A percentile compares a stretch with the other conserved stretches of the same genome.
Evolutionary conservation across 345 rosid species (phyloP).

Genomic region (Stellera chamaejasme): DNA sequence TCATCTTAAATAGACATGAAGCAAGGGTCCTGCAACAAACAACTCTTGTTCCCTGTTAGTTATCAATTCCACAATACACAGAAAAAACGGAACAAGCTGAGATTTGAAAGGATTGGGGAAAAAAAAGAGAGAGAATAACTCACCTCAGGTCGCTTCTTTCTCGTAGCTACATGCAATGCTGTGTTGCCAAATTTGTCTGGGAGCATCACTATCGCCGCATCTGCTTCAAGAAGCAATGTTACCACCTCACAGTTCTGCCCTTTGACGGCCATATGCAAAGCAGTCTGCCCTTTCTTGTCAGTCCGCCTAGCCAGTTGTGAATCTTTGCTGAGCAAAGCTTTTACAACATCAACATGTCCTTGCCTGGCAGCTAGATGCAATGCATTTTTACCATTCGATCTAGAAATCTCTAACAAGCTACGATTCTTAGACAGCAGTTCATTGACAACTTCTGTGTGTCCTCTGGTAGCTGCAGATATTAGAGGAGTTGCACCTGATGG

Average conservation of each 20-base stretch:
- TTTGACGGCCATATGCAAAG: constrained; percentile 94
- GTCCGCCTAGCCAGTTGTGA: constrained; percentile 81
- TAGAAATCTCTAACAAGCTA: constrained; percentile 59
- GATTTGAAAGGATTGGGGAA: background rate
- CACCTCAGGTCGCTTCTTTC: constrained; percentile 90
- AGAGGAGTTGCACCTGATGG: constrained; percentile 90
- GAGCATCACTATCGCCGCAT: constrained; percentile 92
- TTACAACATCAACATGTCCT: constrained; percentile 74
- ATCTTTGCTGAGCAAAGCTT: constrained; percentile 69
- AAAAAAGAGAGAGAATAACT: background rate
- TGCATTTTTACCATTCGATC: constrained; percentile 85
- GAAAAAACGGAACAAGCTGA: background rate
- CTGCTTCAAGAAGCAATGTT: constrained; percentile 77
- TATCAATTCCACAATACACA: no score
- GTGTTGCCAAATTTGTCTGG: constrained; percentile 91
- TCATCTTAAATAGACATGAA: no score
- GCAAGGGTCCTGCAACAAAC: no score
- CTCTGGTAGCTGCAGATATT: constrained; percentile 81
- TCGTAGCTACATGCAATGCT: constrained; percentile 89
- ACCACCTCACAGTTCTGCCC: constrained; percentile 90
- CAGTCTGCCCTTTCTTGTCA: constrained; percentile 95
- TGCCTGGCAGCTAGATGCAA: constrained; percentile 89
- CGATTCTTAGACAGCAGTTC: constrained; percentile 75
- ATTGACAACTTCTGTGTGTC: constrained; percentile 79
- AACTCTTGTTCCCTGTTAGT: no score